Conservation (phyloP, 805 yeast species). For the Yamadazyma sp. region DNA sequence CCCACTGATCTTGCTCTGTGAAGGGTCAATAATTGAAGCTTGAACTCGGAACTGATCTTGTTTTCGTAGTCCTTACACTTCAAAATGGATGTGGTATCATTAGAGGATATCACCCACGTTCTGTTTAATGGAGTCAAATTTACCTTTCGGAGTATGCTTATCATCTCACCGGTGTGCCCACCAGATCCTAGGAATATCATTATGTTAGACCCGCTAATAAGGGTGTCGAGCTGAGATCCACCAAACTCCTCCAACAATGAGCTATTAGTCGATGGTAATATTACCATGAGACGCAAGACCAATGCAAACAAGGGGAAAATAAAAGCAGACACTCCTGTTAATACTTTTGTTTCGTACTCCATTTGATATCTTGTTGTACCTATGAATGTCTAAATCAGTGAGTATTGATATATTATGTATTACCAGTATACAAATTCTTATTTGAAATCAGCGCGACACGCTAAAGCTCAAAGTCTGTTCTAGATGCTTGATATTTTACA, state of each 20-base stretch:
- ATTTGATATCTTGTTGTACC: conserved; percentile 15
- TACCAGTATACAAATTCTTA: background rate
- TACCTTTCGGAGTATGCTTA: conserved; percentile 56
- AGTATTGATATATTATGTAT: too few species aligned
- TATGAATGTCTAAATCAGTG: background rate
- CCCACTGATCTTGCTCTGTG: conserved; percentile 65
- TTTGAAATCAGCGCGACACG: conserved; percentile 3
- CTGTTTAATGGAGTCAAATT: conserved; percentile 25
- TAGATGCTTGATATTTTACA: conserved; percentile 13
- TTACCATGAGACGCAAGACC: conserved; percentile 22
- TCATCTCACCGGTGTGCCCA: conserved; percentile 96
- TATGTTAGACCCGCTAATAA: conserved; percentile 25
- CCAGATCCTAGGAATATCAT: conserved; percentile 89
- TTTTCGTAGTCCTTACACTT: conserved; percentile 41
- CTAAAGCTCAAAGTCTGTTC: conserved; percentile 18
- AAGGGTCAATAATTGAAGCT: conserved; percentile 30
- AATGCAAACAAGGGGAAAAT: conserved; percentile 23
- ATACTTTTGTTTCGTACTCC: conserved; percentile 22
- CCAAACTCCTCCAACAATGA: background rate
- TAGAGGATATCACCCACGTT: conserved; percentile 48
- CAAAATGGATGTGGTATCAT: conserved; percentile 49
- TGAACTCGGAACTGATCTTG: conserved; percentile 13
- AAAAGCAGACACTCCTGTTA: conserved; percentile 7
- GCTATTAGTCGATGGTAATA: conserved; percentile 24
- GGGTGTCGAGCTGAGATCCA: too few species aligned